Evolutionary conservation across 495 filamentous ascomycete species (phyloP).

Genomic region (Lentithecium fluviatile): DNA sequence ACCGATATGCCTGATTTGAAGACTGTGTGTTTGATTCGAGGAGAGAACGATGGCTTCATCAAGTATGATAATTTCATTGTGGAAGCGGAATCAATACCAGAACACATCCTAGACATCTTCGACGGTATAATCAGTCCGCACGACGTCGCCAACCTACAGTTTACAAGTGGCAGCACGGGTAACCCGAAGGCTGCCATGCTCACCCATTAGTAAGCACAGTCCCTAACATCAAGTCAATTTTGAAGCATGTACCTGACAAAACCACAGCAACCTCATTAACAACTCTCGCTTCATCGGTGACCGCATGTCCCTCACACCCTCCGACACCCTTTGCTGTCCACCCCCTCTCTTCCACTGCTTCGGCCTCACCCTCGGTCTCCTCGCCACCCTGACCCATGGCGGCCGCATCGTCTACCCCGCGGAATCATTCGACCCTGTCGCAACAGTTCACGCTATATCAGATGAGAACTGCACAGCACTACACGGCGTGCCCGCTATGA

Average conservation of each 20-base stretch:
- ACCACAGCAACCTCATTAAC: constrained; percentile 62
- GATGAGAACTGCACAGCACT: constrained; percentile 66
- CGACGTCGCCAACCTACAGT: constrained; percentile 69
- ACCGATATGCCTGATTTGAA: constrained; percentile 36
- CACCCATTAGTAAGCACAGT: constrained; percentile 59
- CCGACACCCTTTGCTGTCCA: constrained; percentile 67
- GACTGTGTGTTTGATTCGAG: constrained; percentile 57
- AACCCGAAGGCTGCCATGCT: constrained; percentile 74
- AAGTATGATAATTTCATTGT: constrained; percentile 55
- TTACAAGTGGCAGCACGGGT: constrained; percentile 69
- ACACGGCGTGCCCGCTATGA: constrained; percentile 73
- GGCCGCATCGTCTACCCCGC: constrained; percentile 65
- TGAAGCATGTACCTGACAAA: neutral
- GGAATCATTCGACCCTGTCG: constrained; percentile 61
- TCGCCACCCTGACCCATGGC: constrained; percentile 65
- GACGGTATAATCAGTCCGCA: constrained; percentile 55
- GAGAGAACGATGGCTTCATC: constrained; percentile 49
- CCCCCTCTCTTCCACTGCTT: constrained; percentile 75
- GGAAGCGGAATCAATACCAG: constrained; percentile 38
- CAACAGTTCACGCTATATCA: constrained; percentile 58
- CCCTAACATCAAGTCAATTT: neutral
- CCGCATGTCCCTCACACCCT: constrained; percentile 61
- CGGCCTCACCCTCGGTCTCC: constrained; percentile 67
- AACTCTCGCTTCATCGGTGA: constrained; percentile 69
- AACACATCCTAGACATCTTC: constrained; percentile 45